Evolutionary conservation across 2,329 filamentous ascomycete genomes (phyloP).

Genomic region (Lachnellula suecica): DNA sequence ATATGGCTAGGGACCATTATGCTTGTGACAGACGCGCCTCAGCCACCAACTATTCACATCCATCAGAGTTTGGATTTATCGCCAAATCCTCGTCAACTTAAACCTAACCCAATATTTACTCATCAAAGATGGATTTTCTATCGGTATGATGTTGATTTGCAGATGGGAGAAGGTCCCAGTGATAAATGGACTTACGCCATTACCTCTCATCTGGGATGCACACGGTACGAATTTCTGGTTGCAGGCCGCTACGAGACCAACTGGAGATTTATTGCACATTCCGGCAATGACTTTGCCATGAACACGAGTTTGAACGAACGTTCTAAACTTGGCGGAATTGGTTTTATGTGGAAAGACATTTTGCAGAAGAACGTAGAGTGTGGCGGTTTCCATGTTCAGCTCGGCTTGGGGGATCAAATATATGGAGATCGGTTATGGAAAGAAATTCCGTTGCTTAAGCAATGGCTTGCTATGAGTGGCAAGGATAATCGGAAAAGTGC

Average conservation of each 20-base stretch:
- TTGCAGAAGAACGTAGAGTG: slow-evolving; percentile 96
- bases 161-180: slow-evolving; percentile 80
- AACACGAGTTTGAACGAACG: slow-evolving; percentile 85
- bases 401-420: slow-evolving; percentile 91
- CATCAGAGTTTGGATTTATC: slow-evolving; percentile 89
- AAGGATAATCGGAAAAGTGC: slow-evolving; percentile 91
- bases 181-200: slow-evolving; percentile 97
- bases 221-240: slow-evolving; percentile 95
- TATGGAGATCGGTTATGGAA: slow-evolving; percentile 96
- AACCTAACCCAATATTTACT: slow-evolving; percentile 77
- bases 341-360: slow-evolving; percentile 99
- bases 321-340: slow-evolving; percentile 80
- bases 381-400: slow-evolving; percentile 90
- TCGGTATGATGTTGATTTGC: slow-evolving; percentile 86
- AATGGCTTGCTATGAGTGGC: slow-evolving; percentile 91
- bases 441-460: slow-evolving; percentile 87
- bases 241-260: slow-evolving; percentile 86
- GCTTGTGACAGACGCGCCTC: slow-evolving; percentile 84
- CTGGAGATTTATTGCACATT: slow-evolving; percentile 96
- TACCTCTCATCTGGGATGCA: slow-evolving; percentile 94
- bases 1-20: slow-evolving; percentile 92
- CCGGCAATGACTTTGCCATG: slow-evolving; percentile 91
- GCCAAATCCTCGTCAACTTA: slow-evolving; percentile 86
- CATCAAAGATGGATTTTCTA: slow-evolving; percentile 97
- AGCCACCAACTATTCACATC: slow-evolving; percentile 94